Base-by-base conservation (phyloP, 139 green algal genomes). In the Coelastrella sp. region DNA sequence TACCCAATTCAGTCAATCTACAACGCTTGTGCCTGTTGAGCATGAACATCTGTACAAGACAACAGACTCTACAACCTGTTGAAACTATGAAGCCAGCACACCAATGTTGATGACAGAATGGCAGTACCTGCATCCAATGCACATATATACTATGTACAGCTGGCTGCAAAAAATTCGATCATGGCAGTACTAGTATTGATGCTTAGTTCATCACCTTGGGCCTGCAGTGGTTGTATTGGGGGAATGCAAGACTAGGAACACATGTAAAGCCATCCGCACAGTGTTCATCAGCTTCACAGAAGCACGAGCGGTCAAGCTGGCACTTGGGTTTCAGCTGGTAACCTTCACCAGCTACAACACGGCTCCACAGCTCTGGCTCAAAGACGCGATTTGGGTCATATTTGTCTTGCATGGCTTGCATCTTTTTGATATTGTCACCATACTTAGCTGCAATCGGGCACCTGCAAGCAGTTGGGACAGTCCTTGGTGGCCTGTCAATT, bases 241-340 rank as follows among this genome's bases (percentile, higher is more conserved):
- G 88, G 78, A 91, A 87, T 11, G 88, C 88, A 3, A 76, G 15
- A 17, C 66, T 84, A n/a, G 65, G 22, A 35, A 83, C 78, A 57
- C 88, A 91, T n/a, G 11, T 17, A 27, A 84, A 83, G 22, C 88
- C 88, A 78, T 82, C 79, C 1, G 79, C 68, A 65, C 88, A 91
- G 66, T 91, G 88, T 70, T 91, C 88, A 76, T 91, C 68, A n/a
- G 27, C 76, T 25, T 86, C 68, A 59, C 88, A 91, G 68, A 83
- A 91, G 88, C 88, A 91, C 9, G 56, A 86, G 7, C 75, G 17
- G 35, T 90, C 75, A 59, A 90, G 58, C 14, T 85, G 57, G 68
- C 88, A 91, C 68, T 75, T 87, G 7, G 88, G 79, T 25, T 82
- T 83, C n/a, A 87, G 35, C 61, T 66, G 8, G 63, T 78, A 78